A percentile compares a stretch with the other conserved stretches of the same genome.
Evolutionary conservation across 805 yeast species (phyloP).

Genomic region (Grigorovia transvaalensis): DNA sequence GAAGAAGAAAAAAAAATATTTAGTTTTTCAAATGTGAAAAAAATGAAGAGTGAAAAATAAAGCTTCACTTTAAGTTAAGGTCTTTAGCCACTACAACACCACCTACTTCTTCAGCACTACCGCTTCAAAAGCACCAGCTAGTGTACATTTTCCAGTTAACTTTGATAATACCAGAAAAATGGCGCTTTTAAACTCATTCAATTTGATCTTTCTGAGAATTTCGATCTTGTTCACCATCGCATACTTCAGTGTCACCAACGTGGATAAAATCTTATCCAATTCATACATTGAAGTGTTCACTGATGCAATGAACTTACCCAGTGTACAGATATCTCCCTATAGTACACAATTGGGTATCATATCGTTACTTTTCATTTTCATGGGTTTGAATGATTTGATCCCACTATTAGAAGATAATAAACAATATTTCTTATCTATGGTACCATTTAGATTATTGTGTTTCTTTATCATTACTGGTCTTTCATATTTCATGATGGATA

Average conservation of each 20-base stretch:
- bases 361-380: slow-evolving; percentile 35
- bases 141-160: too few species aligned
- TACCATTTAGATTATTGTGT: slow-evolving; percentile 45
- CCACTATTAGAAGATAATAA: slow-evolving; percentile 41
- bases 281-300: slow-evolving; percentile 44
- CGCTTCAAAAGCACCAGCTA: too few species aligned
- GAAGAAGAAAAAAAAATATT: too few species aligned
- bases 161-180: slow-evolving; percentile 22
- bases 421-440: slow-evolving; percentile 46
- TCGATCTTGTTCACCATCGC: slow-evolving; percentile 36
- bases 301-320: slow-evolving; percentile 46
- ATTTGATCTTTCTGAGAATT: slow-evolving; percentile 39
- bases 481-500: slow-evolving; percentile 37
- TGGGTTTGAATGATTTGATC: slow-evolving; percentile 44
- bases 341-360: slow-evolving; percentile 43
- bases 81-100: too few species aligned
- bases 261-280: slow-evolving; percentile 34
- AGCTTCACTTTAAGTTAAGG: too few species aligned
- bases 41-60: too few species aligned
- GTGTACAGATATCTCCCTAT: slow-evolving; percentile 18
- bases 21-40: too few species aligned
- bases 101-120: too few species aligned
- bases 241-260: slow-evolving; percentile 39
- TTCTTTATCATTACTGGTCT: slow-evolving; percentile 42
- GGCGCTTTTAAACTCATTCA: slow-evolving; percentile 43